Conservation (phyloP, 768 basidiomycete genomes). For the Cystobasidiopsis lactophilus region DNA sequence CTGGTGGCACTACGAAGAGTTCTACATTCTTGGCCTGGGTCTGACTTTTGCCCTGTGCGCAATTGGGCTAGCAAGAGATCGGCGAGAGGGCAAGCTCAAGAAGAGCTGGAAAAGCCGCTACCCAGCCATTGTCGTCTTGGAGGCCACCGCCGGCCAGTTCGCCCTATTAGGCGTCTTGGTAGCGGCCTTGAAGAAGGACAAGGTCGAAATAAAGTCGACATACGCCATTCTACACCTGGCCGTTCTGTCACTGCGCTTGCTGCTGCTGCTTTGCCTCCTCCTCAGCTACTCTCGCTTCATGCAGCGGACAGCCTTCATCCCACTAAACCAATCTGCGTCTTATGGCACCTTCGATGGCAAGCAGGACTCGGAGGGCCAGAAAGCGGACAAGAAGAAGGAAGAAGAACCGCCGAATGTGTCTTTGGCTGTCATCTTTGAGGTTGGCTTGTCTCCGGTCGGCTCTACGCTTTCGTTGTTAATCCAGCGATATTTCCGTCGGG, state of each 20-base stretch:
- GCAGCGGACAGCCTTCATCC: slow-evolving; percentile 6
- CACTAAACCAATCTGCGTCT: background rate
- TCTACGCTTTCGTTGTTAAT: background rate
- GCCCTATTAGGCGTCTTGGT: slow-evolving; percentile 37
- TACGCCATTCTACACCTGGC: slow-evolving; percentile 26
- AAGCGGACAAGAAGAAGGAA: background rate
- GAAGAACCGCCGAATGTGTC: slow-evolving; percentile 1
- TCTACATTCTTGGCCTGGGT: slow-evolving; percentile 47
- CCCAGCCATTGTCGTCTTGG: background rate
- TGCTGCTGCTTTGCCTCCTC: slow-evolving; percentile 11
- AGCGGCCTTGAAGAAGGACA: slow-evolving; percentile 17
- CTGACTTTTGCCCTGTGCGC: slow-evolving; percentile 86
- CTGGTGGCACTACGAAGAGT: slow-evolving; percentile 50
- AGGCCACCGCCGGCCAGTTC: slow-evolving; percentile 25
- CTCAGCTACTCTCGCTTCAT: slow-evolving; percentile 8
- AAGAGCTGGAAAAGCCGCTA: background rate
- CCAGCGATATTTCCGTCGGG: slow-evolving; percentile 4
- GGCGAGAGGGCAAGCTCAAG: slow-evolving; percentile 12
- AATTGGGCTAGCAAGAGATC: slow-evolving; percentile 47
- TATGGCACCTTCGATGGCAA: slow-evolving; percentile 6
- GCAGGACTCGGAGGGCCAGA: background rate
- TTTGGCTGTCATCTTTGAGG: background rate
- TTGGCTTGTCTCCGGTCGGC: no score
- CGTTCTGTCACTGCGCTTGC: slow-evolving; percentile 11
- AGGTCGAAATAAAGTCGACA: slow-evolving; percentile 28